Percentiles rank a stretch among this genome's conserved stretches.
Conservation (phyloP, 305 asterid genomes). For the Fraxinus xanthoxyloides region DNA sequence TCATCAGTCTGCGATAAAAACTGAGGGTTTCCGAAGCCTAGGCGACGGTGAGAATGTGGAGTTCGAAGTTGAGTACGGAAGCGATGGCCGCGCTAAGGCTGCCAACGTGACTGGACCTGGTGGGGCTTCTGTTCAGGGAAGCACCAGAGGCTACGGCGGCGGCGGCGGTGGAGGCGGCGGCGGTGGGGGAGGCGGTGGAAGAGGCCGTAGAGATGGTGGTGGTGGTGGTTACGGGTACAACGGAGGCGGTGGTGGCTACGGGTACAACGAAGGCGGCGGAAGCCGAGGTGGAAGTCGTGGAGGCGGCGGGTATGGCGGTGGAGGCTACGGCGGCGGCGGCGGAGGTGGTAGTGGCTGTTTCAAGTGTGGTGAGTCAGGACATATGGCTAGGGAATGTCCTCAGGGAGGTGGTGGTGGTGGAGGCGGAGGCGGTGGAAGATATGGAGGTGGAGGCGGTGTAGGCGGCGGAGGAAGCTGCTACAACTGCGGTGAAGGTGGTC, state of each 20-base stretch:
- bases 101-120: slow-evolving; percentile 67
- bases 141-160: slow-evolving; percentile 44
- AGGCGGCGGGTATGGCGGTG: slow-evolving; percentile 30
- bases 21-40: slow-evolving; percentile 62
- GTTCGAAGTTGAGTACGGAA: slow-evolving; percentile 53
- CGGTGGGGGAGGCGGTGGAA: slow-evolving; percentile 23
- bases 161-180: slow-evolving; percentile 26
- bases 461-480: slow-evolving; percentile 39
- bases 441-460: slow-evolving; percentile 30
- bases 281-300: slow-evolving; percentile 26
- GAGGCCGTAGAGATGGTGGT: slow-evolving; percentile 11
- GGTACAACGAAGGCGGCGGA: slow-evolving; percentile 27
- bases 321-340: background rate
- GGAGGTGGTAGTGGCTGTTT: slow-evolving; percentile 34
- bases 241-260: slow-evolving; percentile 30
- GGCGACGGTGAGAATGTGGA: slow-evolving; percentile 71
- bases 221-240: slow-evolving; percentile 30
- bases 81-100: slow-evolving; percentile 76
- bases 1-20: slow-evolving; percentile 63
- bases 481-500: slow-evolving; percentile 42
- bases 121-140: slow-evolving; percentile 66
- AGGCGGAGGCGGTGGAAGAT: background rate
- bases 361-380: slow-evolving; percentile 41
- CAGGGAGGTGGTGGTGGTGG: slow-evolving; percentile 19
- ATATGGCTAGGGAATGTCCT: slow-evolving; percentile 29